Evolutionary conservation across 2,329 filamentous ascomycete species (phyloP), one percentile per base, ranked within the genome.

Genomic region (Boeremia exigua): DNA sequence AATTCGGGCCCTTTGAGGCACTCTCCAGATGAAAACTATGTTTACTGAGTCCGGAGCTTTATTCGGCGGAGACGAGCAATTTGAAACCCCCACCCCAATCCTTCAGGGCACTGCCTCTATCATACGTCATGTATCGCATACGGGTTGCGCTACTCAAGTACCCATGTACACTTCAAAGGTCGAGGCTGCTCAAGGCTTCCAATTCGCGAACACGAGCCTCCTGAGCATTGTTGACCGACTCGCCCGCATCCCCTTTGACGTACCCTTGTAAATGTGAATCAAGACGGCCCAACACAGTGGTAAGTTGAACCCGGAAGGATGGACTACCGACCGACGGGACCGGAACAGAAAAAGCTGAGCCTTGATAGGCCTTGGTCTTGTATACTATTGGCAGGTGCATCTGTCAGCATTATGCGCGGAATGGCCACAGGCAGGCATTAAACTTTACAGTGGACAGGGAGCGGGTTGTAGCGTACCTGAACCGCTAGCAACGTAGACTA

Each of bases 301-400:
- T 56, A 56, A 47, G 12, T 44, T 48, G 27, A 42, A 27, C 47
- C 27, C 53, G 53, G 53, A 56, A 51, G 19, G 43, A 51, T 56
- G 47, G 53, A 46, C 47, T 33, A 25, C 53, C 47, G 53, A 56
- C 42, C 47, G 53, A 43, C 42, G 42, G 48, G 43, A 38, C 53
- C 53, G 53, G 25, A 15, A 46, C 15, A 42, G 42, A 23, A 32
- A 32, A 42, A 38, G 48, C 53, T 48, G 40, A 37, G 42, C n/a
- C 53, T 29, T 39, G 37, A 42, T 36, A 37, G 25, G 42, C 45
- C 11, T 33, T 6, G n/a, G 19, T 28, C n/a, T 46, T 25, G 28
- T 34, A 38, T 48, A 23, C 28, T 44, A 48, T 56, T 56, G 53
- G 53, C 42, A 25, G 47, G 25, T 47, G 30, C 14, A 38, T 47